Base-by-base conservation (phyloP, 2,329 filamentous ascomycete genomes). In the Cryphonectria japonica region DNA sequence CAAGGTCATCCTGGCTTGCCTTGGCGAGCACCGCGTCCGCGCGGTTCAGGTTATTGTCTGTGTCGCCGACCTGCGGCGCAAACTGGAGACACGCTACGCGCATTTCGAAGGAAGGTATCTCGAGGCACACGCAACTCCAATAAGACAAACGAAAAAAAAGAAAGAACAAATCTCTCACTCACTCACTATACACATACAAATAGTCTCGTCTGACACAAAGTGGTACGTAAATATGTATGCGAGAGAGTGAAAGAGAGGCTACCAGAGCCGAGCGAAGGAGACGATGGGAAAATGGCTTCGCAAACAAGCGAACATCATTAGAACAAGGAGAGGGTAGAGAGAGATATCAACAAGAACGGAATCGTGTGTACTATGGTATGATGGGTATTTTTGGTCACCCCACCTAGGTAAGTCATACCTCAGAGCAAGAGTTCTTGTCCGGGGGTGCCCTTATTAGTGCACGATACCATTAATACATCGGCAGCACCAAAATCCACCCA, bases 41-140 rank as follows among this genome's bases (percentile, higher is more conserved):
- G 32, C 86, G 86, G 73, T 86, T 87, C 60, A 95, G 83, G 75
- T 95, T 95, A 73, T 91, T 88, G 75, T 92, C 82, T 43, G 93
- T 81, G 68, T 92, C 87, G 67, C 91, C 92, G 63, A 95, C 85
- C 77, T 89, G 85, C 16, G 92, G 91, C 66, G 89, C 87, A 73
- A 94, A 93, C 79, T 95, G 92, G 11, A 94, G 82, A 71, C 90
- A 92, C 0, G 84, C 92, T 61, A 93, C 88, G 76, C 86, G 88
- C 91, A 92, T 92, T 14, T 74, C 82, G 46, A n/a, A 46, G 43
- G 70, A 57, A 8, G 26, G 32, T 22, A 26, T 9, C 13, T 16
- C 29, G 37, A 8, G 61, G 9, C 11, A 3, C 14, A 7, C n/a
- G 11, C 37, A 64, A 46, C 59, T n/a, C 22, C 32, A 7, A 13